A percentile compares a stretch with the other conserved stretches of the same genome.
Evolutionary conservation across 768 basidiomycete species (phyloP).

Genomic region (Steccherinum ochraceum): DNA sequence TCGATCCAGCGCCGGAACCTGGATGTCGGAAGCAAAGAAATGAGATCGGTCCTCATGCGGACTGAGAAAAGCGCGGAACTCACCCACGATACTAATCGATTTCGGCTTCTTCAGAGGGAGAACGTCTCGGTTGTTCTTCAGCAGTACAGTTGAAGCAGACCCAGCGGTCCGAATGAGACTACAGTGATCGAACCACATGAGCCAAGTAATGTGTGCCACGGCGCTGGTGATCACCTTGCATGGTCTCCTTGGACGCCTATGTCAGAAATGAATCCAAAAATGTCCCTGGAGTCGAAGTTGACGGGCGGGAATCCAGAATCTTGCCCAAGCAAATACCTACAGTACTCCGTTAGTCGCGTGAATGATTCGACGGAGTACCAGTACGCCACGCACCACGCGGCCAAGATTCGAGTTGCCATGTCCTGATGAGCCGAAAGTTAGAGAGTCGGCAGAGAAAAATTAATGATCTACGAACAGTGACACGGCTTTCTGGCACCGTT

Average conservation of each 20-base stretch:
- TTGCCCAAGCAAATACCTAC: constrained; percentile 47
- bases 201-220: not conserved
- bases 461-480: too few species aligned
- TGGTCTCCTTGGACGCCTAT: constrained; percentile 37
- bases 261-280: constrained; percentile 20
- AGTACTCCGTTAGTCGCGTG: too few species aligned
- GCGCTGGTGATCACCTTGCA: constrained; percentile 10
- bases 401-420: constrained; percentile 69
- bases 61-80: constrained; percentile 5
- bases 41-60: not conserved
- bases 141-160: constrained; percentile 53
- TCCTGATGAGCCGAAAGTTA: constrained; percentile 32
- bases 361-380: too few species aligned
- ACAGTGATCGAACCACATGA: constrained; percentile 2
- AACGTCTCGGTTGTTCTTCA: constrained; percentile 47
- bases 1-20: constrained; percentile 42
- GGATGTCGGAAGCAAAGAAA: too few species aligned
- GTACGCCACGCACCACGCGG: constrained; percentile 35
- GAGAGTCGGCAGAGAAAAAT: too few species aligned
- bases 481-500: too few species aligned
- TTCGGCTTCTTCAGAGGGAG: constrained; percentile 41
- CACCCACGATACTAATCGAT: constrained; percentile 52
- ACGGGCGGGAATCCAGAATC: constrained; percentile 45
- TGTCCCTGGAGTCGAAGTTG: constrained; percentile 51
- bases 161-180: constrained; percentile 49